Base-by-base conservation (phyloP, 768 basidiomycete genomes). In the Exidia glandulosa region DNA sequence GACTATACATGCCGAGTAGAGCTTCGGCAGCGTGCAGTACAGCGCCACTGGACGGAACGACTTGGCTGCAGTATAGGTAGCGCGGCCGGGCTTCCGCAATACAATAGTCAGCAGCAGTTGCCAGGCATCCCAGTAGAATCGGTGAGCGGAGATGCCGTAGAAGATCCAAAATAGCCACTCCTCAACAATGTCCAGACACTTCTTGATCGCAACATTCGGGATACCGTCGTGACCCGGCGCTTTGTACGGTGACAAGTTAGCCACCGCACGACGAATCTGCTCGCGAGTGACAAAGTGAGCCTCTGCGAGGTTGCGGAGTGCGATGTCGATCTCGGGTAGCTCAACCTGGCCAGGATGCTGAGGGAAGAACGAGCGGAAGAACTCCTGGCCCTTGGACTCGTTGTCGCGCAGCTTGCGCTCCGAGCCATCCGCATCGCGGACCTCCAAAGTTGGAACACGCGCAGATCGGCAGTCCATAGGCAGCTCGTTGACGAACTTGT, bases 341-440 rank as follows among this genome's bases (percentile, higher is more conserved):
- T 56, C 37, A 2, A 55, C 16, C 1, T 2, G 1, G 2, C 2
- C 34, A 2, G 67, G 62, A 1, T 61, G 59, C 3, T 55, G 27
- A 9, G 65, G 66, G 32, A 73, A 72, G 60, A 73, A 73, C 1
- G 64, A 30, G 2, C 61, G 19, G 32, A 59, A 57, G 1, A 74
- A 63, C 0, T 61, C 3, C 0, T 59, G 2, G 54, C 66, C 63
- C 32, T 71, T 72, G 2, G 65, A 58, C 10, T 59, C 27, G 45
- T 74, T 72, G n/a, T n/a, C n/a, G n/a, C n/a, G n/a, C n/a, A n/a
- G n/a, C 0, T 60, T 60, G 0, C 54, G 37, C 1, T 62, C 64
- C 10, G 27, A 27, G 1, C 30, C 36, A 1, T 33, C 48, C 10
- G 56, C 23, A 31, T 64, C 64, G n/a, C 59, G 55, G 16, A 7